phyloP scores from a whole-genome alignment of 2,329 filamentous ascomycete genomes.

The Colletotrichum sansevieriae region DNA sequence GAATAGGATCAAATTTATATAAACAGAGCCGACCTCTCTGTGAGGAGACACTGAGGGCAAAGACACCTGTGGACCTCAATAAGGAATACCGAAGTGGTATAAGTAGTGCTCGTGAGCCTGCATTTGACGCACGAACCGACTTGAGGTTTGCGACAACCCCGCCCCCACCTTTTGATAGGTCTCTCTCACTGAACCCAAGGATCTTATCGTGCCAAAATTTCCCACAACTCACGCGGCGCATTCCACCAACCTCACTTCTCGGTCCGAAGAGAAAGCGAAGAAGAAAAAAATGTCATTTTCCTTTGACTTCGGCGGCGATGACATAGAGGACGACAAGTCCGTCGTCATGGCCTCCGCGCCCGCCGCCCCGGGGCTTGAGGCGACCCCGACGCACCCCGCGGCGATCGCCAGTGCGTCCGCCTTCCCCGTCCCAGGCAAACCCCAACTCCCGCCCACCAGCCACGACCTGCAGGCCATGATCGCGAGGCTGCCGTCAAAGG shows the following conservation, averaged over 20 bases:
- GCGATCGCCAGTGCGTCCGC: slow-evolving; percentile 56
- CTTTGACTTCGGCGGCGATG: slow-evolving; percentile 73
- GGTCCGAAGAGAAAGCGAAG: not conserved
- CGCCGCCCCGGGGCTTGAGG: slow-evolving; percentile 42
- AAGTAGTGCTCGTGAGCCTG: not conserved
- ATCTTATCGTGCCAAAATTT: slow-evolving; percentile 29
- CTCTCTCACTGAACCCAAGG: not conserved
- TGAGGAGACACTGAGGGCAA: too few relatives aligned
- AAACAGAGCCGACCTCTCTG: too few relatives aligned
- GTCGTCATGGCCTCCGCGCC: slow-evolving; percentile 44
- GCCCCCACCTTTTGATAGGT: slow-evolving; percentile 36
- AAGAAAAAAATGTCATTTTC: slow-evolving; percentile 61
- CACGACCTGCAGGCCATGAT: slow-evolving; percentile 67
- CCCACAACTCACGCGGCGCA: slow-evolving; percentile 25
- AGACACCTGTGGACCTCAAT: not conserved
- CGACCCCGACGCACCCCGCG: slow-evolving; percentile 45
- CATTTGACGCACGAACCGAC: not conserved
- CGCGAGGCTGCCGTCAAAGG: slow-evolving; percentile 76
- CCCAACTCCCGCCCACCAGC: slow-evolving; percentile 66
- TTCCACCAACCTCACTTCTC: not conserved
- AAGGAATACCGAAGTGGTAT: not conserved
- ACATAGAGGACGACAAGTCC: slow-evolving; percentile 66
- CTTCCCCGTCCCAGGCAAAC: slow-evolving; percentile 73
- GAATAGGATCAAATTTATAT: too few relatives aligned
- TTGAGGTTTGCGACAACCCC: slow-evolving; percentile 9